Evolutionary conservation across 441 rosid genomes (phyloP).

Genomic region (Flueggea neowawraea): DNA sequence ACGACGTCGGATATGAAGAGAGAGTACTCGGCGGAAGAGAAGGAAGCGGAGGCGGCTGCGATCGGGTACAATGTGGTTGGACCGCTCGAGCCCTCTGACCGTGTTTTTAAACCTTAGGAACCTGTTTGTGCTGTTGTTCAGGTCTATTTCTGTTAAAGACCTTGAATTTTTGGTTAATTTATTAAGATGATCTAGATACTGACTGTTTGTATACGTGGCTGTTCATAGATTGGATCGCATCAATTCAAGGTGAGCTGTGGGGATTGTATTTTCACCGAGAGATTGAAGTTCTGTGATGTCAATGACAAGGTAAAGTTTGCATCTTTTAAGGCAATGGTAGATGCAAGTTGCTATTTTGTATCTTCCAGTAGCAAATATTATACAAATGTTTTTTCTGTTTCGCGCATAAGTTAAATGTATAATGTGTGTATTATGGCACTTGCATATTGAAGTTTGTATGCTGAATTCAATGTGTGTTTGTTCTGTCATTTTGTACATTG

Average conservation of each 20-base stretch:
- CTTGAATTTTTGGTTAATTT: not conserved
- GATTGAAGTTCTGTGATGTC: slow-evolving; percentile 85
- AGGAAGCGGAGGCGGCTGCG: slow-evolving; percentile 64
- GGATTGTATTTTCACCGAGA: slow-evolving; percentile 77
- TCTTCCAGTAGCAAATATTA: no score
- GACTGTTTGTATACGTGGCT: not conserved
- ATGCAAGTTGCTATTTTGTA: no score
- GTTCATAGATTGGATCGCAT: slow-evolving; percentile 75
- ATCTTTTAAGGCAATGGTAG: not conserved
- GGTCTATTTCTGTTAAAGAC: slow-evolving; percentile 25
- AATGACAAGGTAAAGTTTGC: slow-evolving; percentile 68
- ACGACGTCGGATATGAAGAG: slow-evolving; percentile 29
- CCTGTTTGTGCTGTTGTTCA: slow-evolving; percentile 91
- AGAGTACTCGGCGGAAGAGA: slow-evolving; percentile 64
- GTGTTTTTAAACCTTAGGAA: slow-evolving; percentile 60
- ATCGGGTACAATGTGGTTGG: slow-evolving; percentile 81
- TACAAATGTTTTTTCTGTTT: no score
- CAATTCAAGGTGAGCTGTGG: slow-evolving; percentile 95
- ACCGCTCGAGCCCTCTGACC: slow-evolving; percentile 51
- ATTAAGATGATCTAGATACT: not conserved
- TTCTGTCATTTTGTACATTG: slow-evolving; percentile 10
- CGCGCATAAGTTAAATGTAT: no score
- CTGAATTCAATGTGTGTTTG: no score
- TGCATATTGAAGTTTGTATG: no score
- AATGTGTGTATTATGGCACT: no score